Conservation (phyloP, 495 filamentous ascomycete species). For the Emericellopsis terricola region DNA sequence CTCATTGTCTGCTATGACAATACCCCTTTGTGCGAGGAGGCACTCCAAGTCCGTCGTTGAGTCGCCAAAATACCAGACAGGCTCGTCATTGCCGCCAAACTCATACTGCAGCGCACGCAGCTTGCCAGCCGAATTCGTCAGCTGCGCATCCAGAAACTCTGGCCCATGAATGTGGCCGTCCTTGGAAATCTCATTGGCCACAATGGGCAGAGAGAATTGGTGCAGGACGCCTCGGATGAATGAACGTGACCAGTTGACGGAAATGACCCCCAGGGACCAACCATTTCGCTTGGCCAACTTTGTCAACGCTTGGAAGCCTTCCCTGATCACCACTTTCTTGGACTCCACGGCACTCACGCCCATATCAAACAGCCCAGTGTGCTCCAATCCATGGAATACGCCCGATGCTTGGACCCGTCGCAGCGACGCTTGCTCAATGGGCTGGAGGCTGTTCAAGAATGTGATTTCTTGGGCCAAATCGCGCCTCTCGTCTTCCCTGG, state of each 20-base stretch:
- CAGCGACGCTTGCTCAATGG: constrained; percentile 16
- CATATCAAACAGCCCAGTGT: constrained; percentile 7
- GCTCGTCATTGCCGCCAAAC: constrained; percentile 1
- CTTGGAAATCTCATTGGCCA: neutral
- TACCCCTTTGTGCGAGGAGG: constrained; percentile 10
- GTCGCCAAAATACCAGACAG: constrained; percentile 15
- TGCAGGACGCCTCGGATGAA: constrained; percentile 17
- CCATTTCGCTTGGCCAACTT: constrained; percentile 4
- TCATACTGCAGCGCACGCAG: constrained; percentile 9
- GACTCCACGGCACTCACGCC: constrained; percentile 9
- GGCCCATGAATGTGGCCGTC: constrained; percentile 2
- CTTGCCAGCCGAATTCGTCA: constrained; percentile 16
- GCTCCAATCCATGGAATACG: constrained; percentile 14
- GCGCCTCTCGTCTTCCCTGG: constrained; percentile 5
- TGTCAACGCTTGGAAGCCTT: constrained; percentile 17
- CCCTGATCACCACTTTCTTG: constrained; percentile 11
- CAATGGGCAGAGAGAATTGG: neutral
- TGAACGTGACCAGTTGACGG: constrained; percentile 25
- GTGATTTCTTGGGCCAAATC: constrained; percentile 14
- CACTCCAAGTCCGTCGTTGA: constrained; percentile 19
- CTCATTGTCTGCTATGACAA: constrained; percentile 11
- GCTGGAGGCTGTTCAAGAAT: constrained; percentile 16
- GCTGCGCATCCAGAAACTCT: neutral
- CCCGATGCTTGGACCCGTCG: constrained; percentile 12
- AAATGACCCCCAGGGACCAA: constrained; percentile 18